Conservation (phyloP, 2,329 filamentous ascomycete species). For the Dothideomycetes sp. region DNA sequence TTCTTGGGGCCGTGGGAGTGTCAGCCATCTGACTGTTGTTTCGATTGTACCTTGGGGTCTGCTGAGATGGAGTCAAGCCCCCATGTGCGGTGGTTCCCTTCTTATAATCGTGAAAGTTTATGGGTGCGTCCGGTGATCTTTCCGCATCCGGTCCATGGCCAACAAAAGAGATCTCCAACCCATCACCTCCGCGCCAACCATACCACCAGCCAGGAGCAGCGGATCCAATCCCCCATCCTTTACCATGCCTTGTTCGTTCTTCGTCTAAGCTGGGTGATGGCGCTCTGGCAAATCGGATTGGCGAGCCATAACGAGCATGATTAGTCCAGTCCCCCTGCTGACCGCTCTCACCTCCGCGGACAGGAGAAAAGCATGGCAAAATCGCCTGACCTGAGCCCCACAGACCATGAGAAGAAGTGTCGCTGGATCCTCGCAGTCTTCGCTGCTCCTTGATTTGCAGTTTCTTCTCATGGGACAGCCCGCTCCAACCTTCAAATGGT, state of each 20-base stretch:
- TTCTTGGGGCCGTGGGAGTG: neutral
- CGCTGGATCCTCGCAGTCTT: too few relatives aligned
- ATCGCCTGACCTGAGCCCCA: too few relatives aligned
- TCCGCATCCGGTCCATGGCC: conserved; percentile 22
- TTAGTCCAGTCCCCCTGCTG: too few relatives aligned
- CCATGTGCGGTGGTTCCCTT: neutral
- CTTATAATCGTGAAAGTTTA: conserved; percentile 11
- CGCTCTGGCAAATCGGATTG: neutral
- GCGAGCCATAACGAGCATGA: neutral
- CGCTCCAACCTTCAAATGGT: too few relatives aligned
- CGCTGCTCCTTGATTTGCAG: too few relatives aligned
- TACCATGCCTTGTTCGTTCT: neutral
- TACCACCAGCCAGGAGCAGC: conserved; percentile 13
- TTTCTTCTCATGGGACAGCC: too few relatives aligned
- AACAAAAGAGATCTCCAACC: conserved; percentile 23
- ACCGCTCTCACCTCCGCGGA: too few relatives aligned
- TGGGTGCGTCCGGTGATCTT: conserved; percentile 15
- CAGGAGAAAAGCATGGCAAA: too few relatives aligned
- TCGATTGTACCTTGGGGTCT: neutral
- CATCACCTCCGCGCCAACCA: conserved; percentile 24
- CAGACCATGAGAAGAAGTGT: too few relatives aligned
- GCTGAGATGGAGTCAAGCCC: neutral
- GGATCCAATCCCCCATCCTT: conserved; percentile 11
- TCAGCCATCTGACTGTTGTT: neutral
- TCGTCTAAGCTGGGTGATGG: neutral